Evolutionary conservation across 345 rosid genomes (phyloP).

Genomic region (Salix viminalis): DNA sequence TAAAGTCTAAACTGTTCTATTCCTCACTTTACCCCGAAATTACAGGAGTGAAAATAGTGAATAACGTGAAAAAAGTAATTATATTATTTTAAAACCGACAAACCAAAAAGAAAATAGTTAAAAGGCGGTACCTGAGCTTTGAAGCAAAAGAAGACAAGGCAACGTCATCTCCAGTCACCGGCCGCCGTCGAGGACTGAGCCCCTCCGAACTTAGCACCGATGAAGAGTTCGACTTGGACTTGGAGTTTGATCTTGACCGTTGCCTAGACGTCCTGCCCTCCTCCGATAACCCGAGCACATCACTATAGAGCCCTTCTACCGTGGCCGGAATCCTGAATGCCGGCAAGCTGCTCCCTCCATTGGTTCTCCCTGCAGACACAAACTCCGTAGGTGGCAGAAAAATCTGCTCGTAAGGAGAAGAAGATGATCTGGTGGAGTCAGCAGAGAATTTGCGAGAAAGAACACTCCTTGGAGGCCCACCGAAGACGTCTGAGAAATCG

Average conservation of each 20-base stretch:
- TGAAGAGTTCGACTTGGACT: constrained; percentile 62
- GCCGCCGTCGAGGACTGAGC: constrained; percentile 61
- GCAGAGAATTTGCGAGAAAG: constrained; percentile 58
- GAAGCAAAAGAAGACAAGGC: constrained; percentile 74
- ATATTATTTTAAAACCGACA: not conserved
- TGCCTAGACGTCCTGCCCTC: constrained; percentile 45
- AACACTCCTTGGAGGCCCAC: constrained; percentile 80
- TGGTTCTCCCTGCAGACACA: constrained; percentile 25
- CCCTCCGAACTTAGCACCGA: constrained; percentile 80
- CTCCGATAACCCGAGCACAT: constrained; percentile 47
- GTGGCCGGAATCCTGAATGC: constrained; percentile 63
- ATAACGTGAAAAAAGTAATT: not conserved
- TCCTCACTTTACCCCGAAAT: too few species aligned
- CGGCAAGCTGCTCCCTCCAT: constrained; percentile 44
- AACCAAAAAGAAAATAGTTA: constrained; percentile 1
- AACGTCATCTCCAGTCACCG: constrained; percentile 50
- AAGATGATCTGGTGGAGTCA: constrained; percentile 39
- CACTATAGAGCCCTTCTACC: constrained; percentile 55
- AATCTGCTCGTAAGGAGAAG: constrained; percentile 57
- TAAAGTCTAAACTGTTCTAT: too few species aligned
- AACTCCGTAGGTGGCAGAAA: constrained; percentile 42
- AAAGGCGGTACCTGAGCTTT: constrained; percentile 58
- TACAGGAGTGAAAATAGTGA: not conserved
- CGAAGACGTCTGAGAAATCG: constrained; percentile 84
- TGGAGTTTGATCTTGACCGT: constrained; percentile 47